These are phyloP conservation scores for Lyophyllum semitale DNA, from an alignment of 768 basidiomycete species.

Conservation along the genomic window DNA sequence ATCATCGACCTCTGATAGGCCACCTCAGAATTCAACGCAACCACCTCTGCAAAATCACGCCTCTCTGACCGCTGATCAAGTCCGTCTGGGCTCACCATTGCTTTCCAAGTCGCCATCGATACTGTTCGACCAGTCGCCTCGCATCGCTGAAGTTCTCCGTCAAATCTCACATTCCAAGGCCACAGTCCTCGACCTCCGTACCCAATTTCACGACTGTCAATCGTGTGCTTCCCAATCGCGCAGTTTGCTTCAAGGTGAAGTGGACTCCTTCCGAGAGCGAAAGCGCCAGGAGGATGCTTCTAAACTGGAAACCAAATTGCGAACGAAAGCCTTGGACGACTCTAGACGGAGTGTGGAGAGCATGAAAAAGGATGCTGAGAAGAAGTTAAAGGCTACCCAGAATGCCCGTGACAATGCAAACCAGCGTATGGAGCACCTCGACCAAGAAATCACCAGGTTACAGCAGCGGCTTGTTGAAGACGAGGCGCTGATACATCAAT, in stretches of 20 bases:
- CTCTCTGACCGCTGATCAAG: slow-evolving; percentile 28
- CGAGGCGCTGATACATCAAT: slow-evolving; percentile 49
- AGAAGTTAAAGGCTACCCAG: slow-evolving; percentile 75
- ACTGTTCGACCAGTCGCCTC: slow-evolving; percentile 64
- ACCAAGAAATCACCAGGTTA: slow-evolving; percentile 60
- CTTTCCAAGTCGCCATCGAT: slow-evolving; percentile 42
- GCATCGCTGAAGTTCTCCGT: slow-evolving; percentile 72
- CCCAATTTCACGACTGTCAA: slow-evolving; percentile 68
- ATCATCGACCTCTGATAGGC: slow-evolving; percentile 30
- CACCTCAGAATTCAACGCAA: slow-evolving; percentile 29
- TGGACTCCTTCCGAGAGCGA: slow-evolving; percentile 69
- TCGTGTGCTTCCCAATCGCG: slow-evolving; percentile 58
- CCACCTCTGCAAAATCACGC: slow-evolving; percentile 25
- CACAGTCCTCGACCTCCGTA: slow-evolving; percentile 66
- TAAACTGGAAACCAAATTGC: slow-evolving; percentile 76
- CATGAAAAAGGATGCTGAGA: slow-evolving; percentile 83
- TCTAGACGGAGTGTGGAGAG: slow-evolving; percentile 81
- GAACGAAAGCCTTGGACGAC: slow-evolving; percentile 87
- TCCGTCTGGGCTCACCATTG: slow-evolving; percentile 28
- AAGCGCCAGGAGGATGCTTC: slow-evolving; percentile 85
- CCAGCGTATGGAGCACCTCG: slow-evolving; percentile 57
- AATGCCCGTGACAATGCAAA: slow-evolving; percentile 61
- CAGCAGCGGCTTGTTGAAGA: slow-evolving; percentile 58
- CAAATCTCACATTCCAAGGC: slow-evolving; percentile 68
- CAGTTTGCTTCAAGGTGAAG: slow-evolving; percentile 66